Evolutionary conservation across 2,329 filamentous ascomycete genomes (phyloP).

Genomic region (Dendrostoma leiphaemia): DNA sequence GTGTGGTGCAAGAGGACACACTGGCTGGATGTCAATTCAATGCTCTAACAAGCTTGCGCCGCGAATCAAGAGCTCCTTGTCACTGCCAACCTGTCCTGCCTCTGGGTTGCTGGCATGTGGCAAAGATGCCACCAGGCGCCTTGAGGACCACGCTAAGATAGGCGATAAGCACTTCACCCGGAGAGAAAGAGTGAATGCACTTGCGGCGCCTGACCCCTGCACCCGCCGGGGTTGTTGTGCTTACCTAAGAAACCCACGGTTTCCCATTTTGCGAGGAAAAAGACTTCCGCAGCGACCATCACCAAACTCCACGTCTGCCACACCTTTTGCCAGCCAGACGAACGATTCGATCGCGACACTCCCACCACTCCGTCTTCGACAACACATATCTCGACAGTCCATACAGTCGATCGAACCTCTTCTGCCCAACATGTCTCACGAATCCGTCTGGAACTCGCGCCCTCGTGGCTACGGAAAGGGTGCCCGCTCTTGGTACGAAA

Average conservation of each 20-base stretch:
- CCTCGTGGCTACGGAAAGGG: constrained; percentile 98
- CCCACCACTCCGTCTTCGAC: constrained; percentile 13
- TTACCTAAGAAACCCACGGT: constrained; percentile 19
- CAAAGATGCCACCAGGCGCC: background rate
- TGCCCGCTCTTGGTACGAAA: constrained; percentile 82
- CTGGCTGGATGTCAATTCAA: constrained; percentile 4
- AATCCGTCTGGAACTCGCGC: constrained; percentile 99
- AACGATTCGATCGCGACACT: constrained; percentile 16
- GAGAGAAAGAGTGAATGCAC: background rate
- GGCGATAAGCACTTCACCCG: background rate
- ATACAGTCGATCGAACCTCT: constrained; percentile 21
- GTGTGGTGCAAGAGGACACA: constrained; percentile 19
- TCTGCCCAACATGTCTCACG: constrained; percentile 63
- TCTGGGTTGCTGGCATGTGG: background rate
- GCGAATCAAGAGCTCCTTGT: constrained; percentile 4
- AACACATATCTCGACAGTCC: constrained; percentile 24
- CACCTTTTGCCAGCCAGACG: constrained; percentile 16
- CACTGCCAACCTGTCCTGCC: background rate
- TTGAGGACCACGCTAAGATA: constrained; percentile 10
- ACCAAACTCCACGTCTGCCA: constrained; percentile 14
- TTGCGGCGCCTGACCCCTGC: background rate
- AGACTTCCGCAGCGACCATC: constrained; percentile 18
- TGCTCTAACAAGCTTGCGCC: background rate
- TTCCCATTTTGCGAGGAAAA: constrained; percentile 23
- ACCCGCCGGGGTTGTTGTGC: background rate